These are phyloP conservation scores for Tuber microsphaerosporum DNA, from an alignment of 495 filamentous ascomycete genomes.

Conservation along the genomic window DNA sequence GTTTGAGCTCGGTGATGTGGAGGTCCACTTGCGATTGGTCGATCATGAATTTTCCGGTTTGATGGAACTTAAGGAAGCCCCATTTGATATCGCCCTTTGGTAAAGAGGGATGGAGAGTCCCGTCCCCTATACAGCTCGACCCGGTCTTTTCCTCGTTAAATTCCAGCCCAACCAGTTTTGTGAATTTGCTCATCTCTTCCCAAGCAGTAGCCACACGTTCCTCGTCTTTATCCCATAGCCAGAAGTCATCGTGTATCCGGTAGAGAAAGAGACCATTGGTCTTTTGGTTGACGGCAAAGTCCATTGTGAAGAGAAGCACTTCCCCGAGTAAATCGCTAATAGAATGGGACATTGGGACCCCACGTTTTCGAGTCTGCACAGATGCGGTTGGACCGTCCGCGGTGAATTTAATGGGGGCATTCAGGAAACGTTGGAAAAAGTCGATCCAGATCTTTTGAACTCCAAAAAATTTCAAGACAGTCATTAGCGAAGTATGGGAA, in stretches of 20 bases:
- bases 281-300: conserved; percentile 57
- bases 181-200: conserved; percentile 52
- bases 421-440: conserved; percentile 57
- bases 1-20: conserved; percentile 56
- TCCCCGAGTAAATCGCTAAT: conserved; percentile 58
- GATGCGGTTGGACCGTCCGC: conserved; percentile 48
- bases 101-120: conserved; percentile 40
- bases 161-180: conserved; percentile 51
- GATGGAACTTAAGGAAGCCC: conserved; percentile 58
- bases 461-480: conserved; percentile 56
- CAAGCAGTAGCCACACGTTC: conserved; percentile 53
- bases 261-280: conserved; percentile 52
- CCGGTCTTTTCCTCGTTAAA: conserved; percentile 58
- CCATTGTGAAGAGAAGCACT: conserved; percentile 57
- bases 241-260: conserved; percentile 62
- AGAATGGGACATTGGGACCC: conserved; percentile 55
- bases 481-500: conserved; percentile 54
- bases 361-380: conserved; percentile 49
- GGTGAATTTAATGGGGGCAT: conserved; percentile 55
- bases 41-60: conserved; percentile 54
- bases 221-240: conserved; percentile 57
- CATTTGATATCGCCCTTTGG: conserved; percentile 58
- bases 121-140: conserved; percentile 46
- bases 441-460: conserved; percentile 53
- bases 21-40: conserved; percentile 57